Percentiles rank a stretch among this genome's conserved stretches.
These are phyloP conservation scores for Alternaria incomplexa DNA, from an alignment of 2,329 filamentous ascomycete genomes.

Conservation along the genomic window DNA sequence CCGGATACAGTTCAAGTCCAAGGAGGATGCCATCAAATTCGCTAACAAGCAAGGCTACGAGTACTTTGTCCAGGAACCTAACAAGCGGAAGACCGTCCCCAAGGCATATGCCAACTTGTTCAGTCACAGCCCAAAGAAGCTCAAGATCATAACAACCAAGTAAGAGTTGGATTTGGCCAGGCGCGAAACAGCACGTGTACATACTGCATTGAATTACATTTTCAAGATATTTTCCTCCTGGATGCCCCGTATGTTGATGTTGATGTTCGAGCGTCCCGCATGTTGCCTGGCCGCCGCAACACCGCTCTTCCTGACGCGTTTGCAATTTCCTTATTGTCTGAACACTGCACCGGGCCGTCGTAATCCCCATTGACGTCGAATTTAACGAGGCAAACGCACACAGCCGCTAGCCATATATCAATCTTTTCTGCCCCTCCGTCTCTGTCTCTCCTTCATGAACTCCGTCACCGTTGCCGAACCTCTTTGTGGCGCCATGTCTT, in stretches of 20 bases:
- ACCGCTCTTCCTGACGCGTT: not conserved
- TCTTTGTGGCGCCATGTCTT: not conserved
- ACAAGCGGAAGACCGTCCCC: slow-evolving; percentile 80
- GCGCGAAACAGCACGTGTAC: slow-evolving; percentile 27
- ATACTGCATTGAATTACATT: slow-evolving; percentile 28
- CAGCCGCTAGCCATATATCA: not conserved
- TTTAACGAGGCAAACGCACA: not conserved
- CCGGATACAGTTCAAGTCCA: slow-evolving; percentile 84
- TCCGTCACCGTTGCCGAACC: not conserved
- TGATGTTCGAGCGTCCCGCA: not conserved
- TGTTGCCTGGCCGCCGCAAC: not conserved
- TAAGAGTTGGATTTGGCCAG: slow-evolving; percentile 53
- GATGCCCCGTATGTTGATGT: not conserved
- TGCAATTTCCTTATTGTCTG: not conserved
- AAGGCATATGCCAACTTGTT: slow-evolving; percentile 99
- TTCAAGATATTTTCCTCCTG: not conserved
- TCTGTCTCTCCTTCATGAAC: not conserved
- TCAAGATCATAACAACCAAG: slow-evolving; percentile 82
- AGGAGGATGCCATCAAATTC: slow-evolving; percentile 93
- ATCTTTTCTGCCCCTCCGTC: not conserved
- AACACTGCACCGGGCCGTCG: not conserved
- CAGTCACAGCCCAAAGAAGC: slow-evolving; percentile 79
- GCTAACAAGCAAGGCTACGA: slow-evolving; percentile 99
- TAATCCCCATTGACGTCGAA: not conserved
- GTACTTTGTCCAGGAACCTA: slow-evolving; percentile 98